Conservation (phyloP, 208 protist species). For the Tritrichomonas foetus region DNA sequence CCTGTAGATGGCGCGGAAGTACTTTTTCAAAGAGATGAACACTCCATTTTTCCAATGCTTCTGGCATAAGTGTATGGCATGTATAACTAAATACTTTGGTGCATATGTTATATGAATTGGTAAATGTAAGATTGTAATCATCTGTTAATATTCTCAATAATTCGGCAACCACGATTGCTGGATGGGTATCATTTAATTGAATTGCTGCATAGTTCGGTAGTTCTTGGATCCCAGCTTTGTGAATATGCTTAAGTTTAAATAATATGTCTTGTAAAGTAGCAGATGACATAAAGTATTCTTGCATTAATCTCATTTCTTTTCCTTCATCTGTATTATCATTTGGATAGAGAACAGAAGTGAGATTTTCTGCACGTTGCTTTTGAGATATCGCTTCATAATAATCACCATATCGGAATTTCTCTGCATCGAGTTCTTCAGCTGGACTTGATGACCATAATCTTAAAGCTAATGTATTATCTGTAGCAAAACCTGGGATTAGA, state of each 20-base stretch:
- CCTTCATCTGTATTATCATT: slow-evolving; percentile 53
- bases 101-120: background rate
- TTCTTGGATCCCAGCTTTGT: background rate
- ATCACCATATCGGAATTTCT: slow-evolving; percentile 36
- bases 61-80: slow-evolving; percentile 77
- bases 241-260: background rate
- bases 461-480: background rate
- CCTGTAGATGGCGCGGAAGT: slow-evolving; percentile 67
- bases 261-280: background rate
- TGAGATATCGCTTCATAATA: background rate
- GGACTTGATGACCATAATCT: slow-evolving; percentile 14
- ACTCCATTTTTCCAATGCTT: slow-evolving; percentile 74
- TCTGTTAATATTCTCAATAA: slow-evolving; percentile 69
- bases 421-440: slow-evolving; percentile 13
- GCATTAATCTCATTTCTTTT: slow-evolving; percentile 61
- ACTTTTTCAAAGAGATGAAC: slow-evolving; percentile 63
- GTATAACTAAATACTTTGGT: slow-evolving; percentile 66
- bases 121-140: slow-evolving; percentile 53
- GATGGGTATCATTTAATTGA: slow-evolving; percentile 80
- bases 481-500: slow-evolving; percentile 10
- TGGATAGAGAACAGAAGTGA: slow-evolving; percentile 35
- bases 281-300: slow-evolving; percentile 13
- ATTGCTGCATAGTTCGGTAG: slow-evolving; percentile 55
- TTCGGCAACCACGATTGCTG: slow-evolving; percentile 70
- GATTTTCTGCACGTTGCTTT: background rate